Percentiles rank a stretch among this genome's conserved stretches.
Conservation (phyloP, 179 eudicot genomes). For the Spinacia oleracea region DNA sequence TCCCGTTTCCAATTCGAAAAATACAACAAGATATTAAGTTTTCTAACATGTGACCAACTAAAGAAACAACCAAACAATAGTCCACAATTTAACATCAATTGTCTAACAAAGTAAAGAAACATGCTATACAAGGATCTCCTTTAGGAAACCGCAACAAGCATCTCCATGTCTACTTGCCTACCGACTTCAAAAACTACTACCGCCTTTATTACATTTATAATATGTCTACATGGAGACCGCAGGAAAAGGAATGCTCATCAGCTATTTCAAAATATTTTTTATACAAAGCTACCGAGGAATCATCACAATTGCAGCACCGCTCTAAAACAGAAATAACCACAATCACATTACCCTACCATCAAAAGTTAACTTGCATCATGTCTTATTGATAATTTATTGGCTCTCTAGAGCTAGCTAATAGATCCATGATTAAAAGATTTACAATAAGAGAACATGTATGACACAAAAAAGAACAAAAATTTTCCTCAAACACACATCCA, state of each 20-base stretch:
- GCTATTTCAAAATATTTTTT: not conserved
- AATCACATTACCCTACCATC: not conserved
- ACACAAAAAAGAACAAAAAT: not conserved
- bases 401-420: not conserved
- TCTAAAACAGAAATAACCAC: not conserved
- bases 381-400: not conserved
- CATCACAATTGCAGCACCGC: not conserved
- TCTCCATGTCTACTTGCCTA: not conserved
- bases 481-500: not conserved
- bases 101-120: too few relatives aligned
- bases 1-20: not conserved
- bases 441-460: not conserved
- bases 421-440: not conserved
- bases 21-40: not conserved
- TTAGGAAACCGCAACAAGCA: not conserved
- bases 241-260: not conserved
- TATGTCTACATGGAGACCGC: not conserved
- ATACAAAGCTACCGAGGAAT: not conserved
- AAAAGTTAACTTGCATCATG: not conserved
- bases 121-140: not conserved
- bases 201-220: too few relatives aligned
- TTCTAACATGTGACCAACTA: not conserved
- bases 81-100: not conserved
- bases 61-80: not conserved
- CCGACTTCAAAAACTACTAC: not conserved